Evolutionary conservation across 192 early-diverging fungal species (phyloP).

Genomic region (Geranomyces variabilis): DNA sequence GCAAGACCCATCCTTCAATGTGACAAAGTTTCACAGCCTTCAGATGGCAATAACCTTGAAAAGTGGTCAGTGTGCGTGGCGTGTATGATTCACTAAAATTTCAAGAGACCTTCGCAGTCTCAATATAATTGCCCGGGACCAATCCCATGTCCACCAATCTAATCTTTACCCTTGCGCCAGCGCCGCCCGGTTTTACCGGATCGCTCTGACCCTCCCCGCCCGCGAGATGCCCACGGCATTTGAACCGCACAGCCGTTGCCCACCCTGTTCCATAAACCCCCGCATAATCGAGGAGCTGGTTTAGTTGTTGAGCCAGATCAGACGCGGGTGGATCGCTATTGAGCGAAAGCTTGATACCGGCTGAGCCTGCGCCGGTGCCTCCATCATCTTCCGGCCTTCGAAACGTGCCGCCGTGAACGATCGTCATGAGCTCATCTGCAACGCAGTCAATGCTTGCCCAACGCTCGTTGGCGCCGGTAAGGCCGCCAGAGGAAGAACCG

Average conservation of each 20-base stretch:
- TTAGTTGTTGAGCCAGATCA: conserved; percentile 21
- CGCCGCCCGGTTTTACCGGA: not conserved
- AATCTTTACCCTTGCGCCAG: conserved; percentile 26
- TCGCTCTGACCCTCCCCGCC: not conserved
- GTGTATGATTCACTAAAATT: not conserved
- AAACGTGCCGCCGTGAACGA: conserved; percentile 9
- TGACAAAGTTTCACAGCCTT: too few species aligned
- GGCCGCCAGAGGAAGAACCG: not conserved
- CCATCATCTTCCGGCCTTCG: not conserved
- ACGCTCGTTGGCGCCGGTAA: conserved; percentile 20
- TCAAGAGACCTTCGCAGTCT: conserved; percentile 3
- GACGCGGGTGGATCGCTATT: conserved; percentile 14
- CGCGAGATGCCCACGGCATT: conserved; percentile 10
- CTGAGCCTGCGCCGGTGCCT: not conserved
- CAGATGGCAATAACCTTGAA: not conserved
- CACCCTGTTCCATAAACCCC: conserved; percentile 35
- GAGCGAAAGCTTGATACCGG: not conserved
- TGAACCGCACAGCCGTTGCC: conserved; percentile 30
- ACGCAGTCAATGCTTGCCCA: conserved; percentile 35
- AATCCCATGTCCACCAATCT: conserved; percentile 35
- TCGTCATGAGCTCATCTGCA: conserved; percentile 19
- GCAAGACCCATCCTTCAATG: too few species aligned
- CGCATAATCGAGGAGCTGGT: conserved; percentile 27
- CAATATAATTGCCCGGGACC: conserved; percentile 37
- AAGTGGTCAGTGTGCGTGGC: too few species aligned